Conservation (phyloP, 192 early-diverging fungal genomes). For the Diversispora epigaea region DNA sequence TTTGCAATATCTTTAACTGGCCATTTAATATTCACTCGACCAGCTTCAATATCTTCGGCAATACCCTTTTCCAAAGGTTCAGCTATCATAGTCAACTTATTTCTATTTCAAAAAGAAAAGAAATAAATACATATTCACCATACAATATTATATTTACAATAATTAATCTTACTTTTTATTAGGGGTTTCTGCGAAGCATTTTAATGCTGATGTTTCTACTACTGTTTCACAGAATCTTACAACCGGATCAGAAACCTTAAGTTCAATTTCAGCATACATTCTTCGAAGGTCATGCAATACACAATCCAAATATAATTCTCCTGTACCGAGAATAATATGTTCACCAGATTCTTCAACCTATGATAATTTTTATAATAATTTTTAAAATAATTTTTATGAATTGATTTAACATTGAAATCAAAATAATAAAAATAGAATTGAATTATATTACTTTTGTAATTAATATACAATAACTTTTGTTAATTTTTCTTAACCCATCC, state of each 20-base stretch:
- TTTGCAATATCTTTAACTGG: constrained; percentile 71
- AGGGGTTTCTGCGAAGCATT: constrained; percentile 97
- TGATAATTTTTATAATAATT: no score
- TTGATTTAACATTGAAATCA: not conserved
- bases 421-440: not conserved
- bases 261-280: constrained; percentile 94
- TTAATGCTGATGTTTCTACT: constrained; percentile 87
- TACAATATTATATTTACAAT: not conserved
- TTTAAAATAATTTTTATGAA: not conserved
- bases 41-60: constrained; percentile 87
- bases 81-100: constrained; percentile 94
- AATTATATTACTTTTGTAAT: constrained; percentile 62
- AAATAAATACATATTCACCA: not conserved
- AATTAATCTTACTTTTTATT: constrained; percentile 82
- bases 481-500: constrained; percentile 93
- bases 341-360: constrained; percentile 94
- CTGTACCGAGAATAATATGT: constrained; percentile 91
- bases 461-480: constrained; percentile 90
- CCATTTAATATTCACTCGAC: constrained; percentile 71
- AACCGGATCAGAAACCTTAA: constrained; percentile 98
- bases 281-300: constrained; percentile 92
- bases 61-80: constrained; percentile 92
- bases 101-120: constrained; percentile 49
- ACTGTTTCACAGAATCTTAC: constrained; percentile 96
- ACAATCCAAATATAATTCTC: constrained; percentile 96